Evolutionary conservation across 176 grass and related monocot species (phyloP).

Genomic region (Cocos nucifera): DNA sequence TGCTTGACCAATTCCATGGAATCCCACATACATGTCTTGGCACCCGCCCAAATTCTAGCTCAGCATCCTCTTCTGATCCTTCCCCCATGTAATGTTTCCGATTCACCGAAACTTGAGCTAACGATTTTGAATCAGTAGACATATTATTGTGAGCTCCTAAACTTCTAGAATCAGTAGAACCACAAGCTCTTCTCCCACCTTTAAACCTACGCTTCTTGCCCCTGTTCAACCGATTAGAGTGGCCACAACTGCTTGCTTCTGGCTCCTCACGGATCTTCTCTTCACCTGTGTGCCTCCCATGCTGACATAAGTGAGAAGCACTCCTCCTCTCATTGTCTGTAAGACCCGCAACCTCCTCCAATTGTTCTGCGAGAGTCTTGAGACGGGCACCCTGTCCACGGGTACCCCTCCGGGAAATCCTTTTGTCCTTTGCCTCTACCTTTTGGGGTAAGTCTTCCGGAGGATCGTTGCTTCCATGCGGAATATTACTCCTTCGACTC

Average conservation of each 20-base stretch:
- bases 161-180: conserved; percentile 11
- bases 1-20: conserved; percentile 98
- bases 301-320: neutral
- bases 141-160: neutral
- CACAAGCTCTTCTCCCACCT: conserved; percentile 19
- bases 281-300: neutral
- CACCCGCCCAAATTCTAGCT: conserved; percentile 35
- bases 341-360: neutral
- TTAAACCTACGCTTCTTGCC: conserved; percentile 25
- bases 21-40: conserved; percentile 71
- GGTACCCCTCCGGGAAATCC: neutral
- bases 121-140: neutral
- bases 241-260: neutral
- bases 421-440: neutral
- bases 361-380: conserved; percentile 4
- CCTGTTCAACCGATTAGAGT: neutral
- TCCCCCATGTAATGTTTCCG: neutral
- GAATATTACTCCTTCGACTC: neutral
- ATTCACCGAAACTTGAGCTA: conserved; percentile 1
- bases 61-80: conserved; percentile 18
- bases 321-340: neutral
- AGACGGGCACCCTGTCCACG: neutral
- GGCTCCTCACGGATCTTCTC: neutral
- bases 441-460: neutral
- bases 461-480: neutral